Evolutionary conservation across 139 green algal species (phyloP), one percentile per base, ranked within the genome.

Genomic region (Haematococcus sp.): DNA sequence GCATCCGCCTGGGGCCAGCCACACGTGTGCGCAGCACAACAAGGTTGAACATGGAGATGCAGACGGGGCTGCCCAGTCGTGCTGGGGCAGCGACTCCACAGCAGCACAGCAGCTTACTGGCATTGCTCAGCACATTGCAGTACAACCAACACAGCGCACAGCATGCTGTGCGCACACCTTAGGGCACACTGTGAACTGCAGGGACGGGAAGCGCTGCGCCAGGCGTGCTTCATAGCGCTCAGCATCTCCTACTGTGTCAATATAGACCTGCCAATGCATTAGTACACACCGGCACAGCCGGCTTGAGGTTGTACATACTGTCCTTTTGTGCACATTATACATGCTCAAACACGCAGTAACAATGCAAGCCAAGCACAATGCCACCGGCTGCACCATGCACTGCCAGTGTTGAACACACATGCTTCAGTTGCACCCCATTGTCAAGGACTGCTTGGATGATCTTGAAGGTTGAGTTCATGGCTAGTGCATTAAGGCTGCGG

Each of bases 211-310:
- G 2, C 63, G 58, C 11, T 76, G 55, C 0, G 68, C 74, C 31
- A 95, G 79, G 7, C 72, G 66, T 1, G 72, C 52, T 9, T 33
- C 22, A 71, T 90, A 85, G 25, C 83, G 80, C 1, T 87, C 87
- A 5, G 94, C 76, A 68, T 98, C 93, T 7, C 94, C 94, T 11
- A 98, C 88, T 1, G 94, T 98, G 79, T 98, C 94, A 5, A 98
- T 87, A 75, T 90, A 98, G 1, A 95, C 82, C 63, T 61, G 71
- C 28, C n/a, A n/a, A n/a, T n/a, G n/a, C n/a, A n/a, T n/a, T n/a
- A n/a, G n/a, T n/a, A n/a, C n/a, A n/a, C n/a, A n/a, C n/a, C n/a
- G n/a, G n/a, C n/a, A n/a, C n/a, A n/a, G n/a, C n/a, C n/a, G n/a
- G n/a, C n/a, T n/a, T n/a, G n/a, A n/a, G n/a, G n/a, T n/a, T n/a